A percentile compares a stretch with the other conserved stretches of the same genome.
phyloP scores from a whole-genome alignment of 345 rosid genomes.

The thale cress (Arabidopsis thaliana) region DNA sequence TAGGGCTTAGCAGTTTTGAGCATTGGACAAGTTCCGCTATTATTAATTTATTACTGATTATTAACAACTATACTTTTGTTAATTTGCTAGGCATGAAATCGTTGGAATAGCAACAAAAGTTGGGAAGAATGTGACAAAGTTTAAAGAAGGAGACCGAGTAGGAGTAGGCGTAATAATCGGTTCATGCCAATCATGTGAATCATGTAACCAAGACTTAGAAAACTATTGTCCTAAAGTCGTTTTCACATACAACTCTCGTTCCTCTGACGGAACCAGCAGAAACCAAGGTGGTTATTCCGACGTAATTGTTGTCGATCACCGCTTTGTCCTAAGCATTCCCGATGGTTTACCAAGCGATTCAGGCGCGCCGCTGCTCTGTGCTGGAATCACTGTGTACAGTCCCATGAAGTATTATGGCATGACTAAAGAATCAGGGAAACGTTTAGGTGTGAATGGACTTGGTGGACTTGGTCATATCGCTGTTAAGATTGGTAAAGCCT shows the following conservation, averaged over 20 bases:
- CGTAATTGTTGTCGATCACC: slow-evolving; percentile 58
- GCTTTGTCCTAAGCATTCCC: slow-evolving; percentile 58
- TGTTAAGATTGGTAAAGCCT: slow-evolving; percentile 82
- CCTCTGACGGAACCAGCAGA: slow-evolving; percentile 54
- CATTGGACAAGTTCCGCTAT: too few species aligned
- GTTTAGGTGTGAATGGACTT: slow-evolving; percentile 78
- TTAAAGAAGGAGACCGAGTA: slow-evolving; percentile 63
- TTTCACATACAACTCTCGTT: slow-evolving; percentile 44
- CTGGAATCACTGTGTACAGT: slow-evolving; percentile 74
- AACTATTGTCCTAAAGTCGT: slow-evolving; percentile 57
- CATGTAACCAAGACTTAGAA: slow-evolving; percentile 55
- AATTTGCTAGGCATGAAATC: slow-evolving; percentile 58
- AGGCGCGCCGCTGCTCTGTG: slow-evolving; percentile 71
- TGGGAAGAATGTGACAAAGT: slow-evolving; percentile 57
- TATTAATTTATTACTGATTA: too few species aligned
- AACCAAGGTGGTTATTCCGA: slow-evolving; percentile 68
- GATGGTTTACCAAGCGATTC: slow-evolving; percentile 57
- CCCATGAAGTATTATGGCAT: slow-evolving; percentile 57
- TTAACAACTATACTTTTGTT: neutral
- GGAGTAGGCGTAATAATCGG: slow-evolving; percentile 64
- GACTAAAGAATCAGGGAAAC: slow-evolving; percentile 73
- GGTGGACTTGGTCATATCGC: slow-evolving; percentile 96
- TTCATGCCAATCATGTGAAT: slow-evolving; percentile 57
- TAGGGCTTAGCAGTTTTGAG: too few species aligned
- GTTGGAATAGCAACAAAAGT: slow-evolving; percentile 64